Conservation (phyloP, 2,329 filamentous ascomycete genomes). For the Arthrobotrys sphaeroides region DNA sequence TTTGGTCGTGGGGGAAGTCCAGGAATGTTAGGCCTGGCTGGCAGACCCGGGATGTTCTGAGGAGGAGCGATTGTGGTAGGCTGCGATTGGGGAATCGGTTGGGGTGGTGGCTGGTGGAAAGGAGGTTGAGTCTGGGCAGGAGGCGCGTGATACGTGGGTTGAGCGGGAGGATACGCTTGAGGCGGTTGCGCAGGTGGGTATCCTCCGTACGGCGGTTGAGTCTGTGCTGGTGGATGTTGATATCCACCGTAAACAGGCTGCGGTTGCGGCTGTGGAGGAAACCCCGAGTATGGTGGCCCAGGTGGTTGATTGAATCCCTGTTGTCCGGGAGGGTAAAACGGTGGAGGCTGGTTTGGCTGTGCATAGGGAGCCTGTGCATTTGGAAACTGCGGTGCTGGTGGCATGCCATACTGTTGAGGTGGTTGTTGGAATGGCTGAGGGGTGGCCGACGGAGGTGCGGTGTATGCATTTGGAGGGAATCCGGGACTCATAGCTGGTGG, state of each 20-base stretch:
- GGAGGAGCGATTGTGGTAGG: constrained; percentile 60
- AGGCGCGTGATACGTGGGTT: constrained; percentile 52
- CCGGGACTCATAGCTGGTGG: constrained; percentile 54
- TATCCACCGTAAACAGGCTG: constrained; percentile 61
- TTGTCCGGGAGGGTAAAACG: constrained; percentile 62
- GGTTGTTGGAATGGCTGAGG: constrained; percentile 43
- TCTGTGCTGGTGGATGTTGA: constrained; percentile 63
- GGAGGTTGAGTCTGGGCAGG: constrained; percentile 54
- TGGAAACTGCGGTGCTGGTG: constrained; percentile 36
- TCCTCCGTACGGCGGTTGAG: constrained; percentile 65
- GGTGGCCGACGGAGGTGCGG: constrained; percentile 61
- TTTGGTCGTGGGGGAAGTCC: constrained; percentile 71
- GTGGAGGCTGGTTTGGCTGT: constrained; percentile 62
- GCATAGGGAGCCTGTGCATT: constrained; percentile 55
- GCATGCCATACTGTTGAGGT: constrained; percentile 27
- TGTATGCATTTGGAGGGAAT: constrained; percentile 64
- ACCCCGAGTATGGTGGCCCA: constrained; percentile 34
- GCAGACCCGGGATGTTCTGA: constrained; percentile 63
- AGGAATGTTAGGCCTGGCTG: constrained; percentile 66
- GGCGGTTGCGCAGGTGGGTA: constrained; percentile 48
- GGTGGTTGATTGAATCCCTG: constrained; percentile 55
- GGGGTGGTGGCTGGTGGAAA: constrained; percentile 54
- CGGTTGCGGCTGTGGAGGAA: constrained; percentile 53
- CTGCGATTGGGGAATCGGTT: constrained; percentile 49
- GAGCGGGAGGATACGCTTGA: constrained; percentile 53